Conservation (phyloP, 1,284 basidiomycete genomes). For the Puccinia polysora region DNA sequence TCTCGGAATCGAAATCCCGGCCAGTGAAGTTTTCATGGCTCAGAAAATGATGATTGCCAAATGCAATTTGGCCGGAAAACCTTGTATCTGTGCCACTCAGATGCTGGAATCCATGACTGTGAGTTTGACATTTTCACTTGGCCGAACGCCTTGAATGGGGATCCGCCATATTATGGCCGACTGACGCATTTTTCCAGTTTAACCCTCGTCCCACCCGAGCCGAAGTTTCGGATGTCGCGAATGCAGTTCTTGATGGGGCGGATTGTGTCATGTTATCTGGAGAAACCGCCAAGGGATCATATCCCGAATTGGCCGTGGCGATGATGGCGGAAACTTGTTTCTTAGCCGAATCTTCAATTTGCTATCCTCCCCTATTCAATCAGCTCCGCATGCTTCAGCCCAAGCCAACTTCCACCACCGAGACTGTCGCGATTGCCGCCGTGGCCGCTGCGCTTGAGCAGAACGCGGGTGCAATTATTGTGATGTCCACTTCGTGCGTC, state of each 20-base stretch:
- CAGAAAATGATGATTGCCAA: conserved; percentile 99
- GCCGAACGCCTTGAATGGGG: no score
- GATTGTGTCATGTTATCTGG: conserved; percentile 99
- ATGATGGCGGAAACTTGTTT: conserved; percentile 99
- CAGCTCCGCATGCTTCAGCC: conserved; percentile 66
- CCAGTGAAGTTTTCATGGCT: conserved; percentile 92
- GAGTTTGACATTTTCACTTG: conserved; percentile 49
- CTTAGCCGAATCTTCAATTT: conserved; percentile 86
- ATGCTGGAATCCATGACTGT: conserved; percentile 99
- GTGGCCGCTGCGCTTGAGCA: conserved; percentile 93
- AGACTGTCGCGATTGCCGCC: conserved; percentile 88
- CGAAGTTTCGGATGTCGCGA: conserved; percentile 94
- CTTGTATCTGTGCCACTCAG: conserved; percentile 97
- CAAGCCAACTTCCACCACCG: conserved; percentile 82
- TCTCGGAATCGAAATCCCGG: conserved; percentile 95
- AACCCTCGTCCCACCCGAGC: conserved; percentile 95
- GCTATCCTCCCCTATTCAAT: conserved; percentile 85
- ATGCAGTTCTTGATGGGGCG: conserved; percentile 91
- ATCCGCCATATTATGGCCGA: no score
- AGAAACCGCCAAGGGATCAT: conserved; percentile 91
- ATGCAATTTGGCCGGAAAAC: conserved; percentile 93
- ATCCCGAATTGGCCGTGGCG: conserved; percentile 69
- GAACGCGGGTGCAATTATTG: conserved; percentile 85
- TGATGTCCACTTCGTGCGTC: conserved; percentile 70
- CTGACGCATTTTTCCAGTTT: conserved; percentile 57